Conservation (phyloP, 345 rosid genomes). For the Gossypium thurberi region DNA sequence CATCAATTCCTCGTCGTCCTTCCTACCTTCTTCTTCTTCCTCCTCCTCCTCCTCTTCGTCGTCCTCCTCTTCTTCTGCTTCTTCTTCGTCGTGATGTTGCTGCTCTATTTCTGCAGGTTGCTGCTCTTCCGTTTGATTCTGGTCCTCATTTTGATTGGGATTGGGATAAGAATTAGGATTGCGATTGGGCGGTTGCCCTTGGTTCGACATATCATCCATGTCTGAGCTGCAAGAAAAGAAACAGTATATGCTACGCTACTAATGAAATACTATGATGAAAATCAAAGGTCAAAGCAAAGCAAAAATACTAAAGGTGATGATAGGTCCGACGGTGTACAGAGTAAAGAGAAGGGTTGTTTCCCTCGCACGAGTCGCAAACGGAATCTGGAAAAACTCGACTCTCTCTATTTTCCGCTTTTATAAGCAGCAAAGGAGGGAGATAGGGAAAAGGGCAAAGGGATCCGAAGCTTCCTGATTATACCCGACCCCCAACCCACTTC, state of each 20-base stretch:
- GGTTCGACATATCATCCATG: constrained; percentile 24
- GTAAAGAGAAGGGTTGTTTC: not conserved
- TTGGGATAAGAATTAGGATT: not conserved
- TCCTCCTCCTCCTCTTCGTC: constrained; percentile 33
- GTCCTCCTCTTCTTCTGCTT: constrained; percentile 33
- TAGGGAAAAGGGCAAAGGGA: constrained; percentile 2
- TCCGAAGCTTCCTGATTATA: constrained; percentile 9
- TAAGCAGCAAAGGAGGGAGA: not conserved
- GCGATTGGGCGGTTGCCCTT: constrained; percentile 35
- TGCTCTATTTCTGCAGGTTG: constrained; percentile 15
- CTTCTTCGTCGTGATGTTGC: constrained; percentile 31
- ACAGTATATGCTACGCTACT: not conserved
- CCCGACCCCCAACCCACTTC: not conserved
- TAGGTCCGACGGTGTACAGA: not conserved
- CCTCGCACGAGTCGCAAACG: not conserved
- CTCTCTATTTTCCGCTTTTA: not conserved
- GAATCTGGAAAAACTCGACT: not conserved
- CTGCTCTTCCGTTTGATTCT: not conserved
- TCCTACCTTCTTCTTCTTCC: constrained; percentile 36
- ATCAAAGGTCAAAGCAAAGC: not conserved
- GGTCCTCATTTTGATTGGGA: constrained; percentile 26
- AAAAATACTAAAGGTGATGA: not conserved
- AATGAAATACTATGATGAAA: not conserved
- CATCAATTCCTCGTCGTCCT: constrained; percentile 55
- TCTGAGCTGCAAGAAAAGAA: not conserved